phyloP scores from a whole-genome alignment of 495 filamentous ascomycete species.

The Choiromyces venosus region DNA sequence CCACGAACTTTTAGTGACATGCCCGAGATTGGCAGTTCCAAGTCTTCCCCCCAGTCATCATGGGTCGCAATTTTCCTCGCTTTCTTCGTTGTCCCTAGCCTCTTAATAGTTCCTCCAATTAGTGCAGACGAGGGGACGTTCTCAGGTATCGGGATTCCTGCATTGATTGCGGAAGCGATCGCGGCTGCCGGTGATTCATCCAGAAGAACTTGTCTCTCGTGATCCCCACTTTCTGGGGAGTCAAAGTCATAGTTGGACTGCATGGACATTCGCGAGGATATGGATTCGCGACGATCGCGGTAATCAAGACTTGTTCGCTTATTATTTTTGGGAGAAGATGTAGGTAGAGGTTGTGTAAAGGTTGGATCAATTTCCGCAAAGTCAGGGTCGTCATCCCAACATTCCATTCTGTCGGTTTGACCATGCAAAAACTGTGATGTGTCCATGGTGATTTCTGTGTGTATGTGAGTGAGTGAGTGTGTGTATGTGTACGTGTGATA shows the following conservation, averaged over 20 bases:
- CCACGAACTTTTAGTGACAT: constrained; percentile 60
- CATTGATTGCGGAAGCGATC: constrained; percentile 75
- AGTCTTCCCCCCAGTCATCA: constrained; percentile 89
- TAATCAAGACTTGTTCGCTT: constrained; percentile 32
- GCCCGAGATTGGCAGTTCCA: constrained; percentile 65
- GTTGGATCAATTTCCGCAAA: constrained; percentile 40
- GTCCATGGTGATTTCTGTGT: constrained; percentile 37
- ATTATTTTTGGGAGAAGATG: constrained; percentile 35
- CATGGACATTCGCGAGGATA: constrained; percentile 42
- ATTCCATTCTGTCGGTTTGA: constrained; percentile 40
- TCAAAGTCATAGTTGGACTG: constrained; percentile 40
- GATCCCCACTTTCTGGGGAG: constrained; percentile 32
- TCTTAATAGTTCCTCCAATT: constrained; percentile 88
- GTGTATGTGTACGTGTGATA: constrained; percentile 20
- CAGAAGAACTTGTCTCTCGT: constrained; percentile 39
- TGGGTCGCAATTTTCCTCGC: constrained; percentile 61
- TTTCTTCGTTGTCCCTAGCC: constrained; percentile 73
- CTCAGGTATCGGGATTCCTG: constrained; percentile 83
- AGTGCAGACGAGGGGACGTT: constrained; percentile 92
- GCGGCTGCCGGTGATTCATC: constrained; percentile 49
- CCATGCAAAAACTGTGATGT: constrained; percentile 39
- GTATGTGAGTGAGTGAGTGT: constrained; percentile 34
- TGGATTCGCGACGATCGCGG: constrained; percentile 41
- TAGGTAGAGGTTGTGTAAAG: constrained; percentile 28
- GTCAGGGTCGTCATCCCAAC: constrained; percentile 43